phyloP scores from a whole-genome alignment of 1,139 yeast species.

The Sporopachydermia cereana region DNA sequence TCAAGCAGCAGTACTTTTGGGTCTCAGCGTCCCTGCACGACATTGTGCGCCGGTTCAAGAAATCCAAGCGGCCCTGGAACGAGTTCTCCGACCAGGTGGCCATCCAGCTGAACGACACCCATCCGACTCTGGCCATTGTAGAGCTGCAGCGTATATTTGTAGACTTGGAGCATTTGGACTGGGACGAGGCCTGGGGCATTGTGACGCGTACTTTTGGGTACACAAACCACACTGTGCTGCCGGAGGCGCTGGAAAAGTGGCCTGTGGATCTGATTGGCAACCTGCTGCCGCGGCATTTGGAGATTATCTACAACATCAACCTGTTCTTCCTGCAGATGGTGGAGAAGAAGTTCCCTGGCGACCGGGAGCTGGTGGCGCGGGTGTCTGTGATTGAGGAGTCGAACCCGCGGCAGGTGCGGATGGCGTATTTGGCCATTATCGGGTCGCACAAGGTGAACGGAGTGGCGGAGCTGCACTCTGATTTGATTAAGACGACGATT shows the following conservation, averaged over 20 bases:
- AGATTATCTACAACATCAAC: conserved; percentile 81
- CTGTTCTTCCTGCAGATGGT: conserved; percentile 67
- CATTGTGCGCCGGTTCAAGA: conserved; percentile 82
- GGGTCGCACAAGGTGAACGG: conserved; percentile 94
- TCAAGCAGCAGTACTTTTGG: conserved; percentile 96
- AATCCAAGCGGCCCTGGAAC: conserved; percentile 65
- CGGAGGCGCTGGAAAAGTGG: conserved; percentile 84
- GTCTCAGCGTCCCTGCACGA: conserved; percentile 90
- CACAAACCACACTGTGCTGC: conserved; percentile 91
- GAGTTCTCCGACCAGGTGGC: conserved; percentile 82
- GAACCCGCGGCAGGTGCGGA: conserved; percentile 68
- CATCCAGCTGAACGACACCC: conserved; percentile 90
- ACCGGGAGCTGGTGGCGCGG: conserved; percentile 47
- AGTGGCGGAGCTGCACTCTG: conserved; percentile 92
- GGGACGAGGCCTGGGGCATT: conserved; percentile 82
- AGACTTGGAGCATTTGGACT: conserved; percentile 68
- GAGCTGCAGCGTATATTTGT: conserved; percentile 81
- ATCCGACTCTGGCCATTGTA: conserved; percentile 85
- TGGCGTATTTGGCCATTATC: conserved; percentile 85
- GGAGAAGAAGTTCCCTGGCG: conserved; percentile 60
- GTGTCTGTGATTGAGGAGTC: conserved; percentile 84
- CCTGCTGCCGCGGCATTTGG: conserved; percentile 83
- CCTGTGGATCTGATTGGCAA: conserved; percentile 71
- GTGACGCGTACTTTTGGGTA: conserved; percentile 78
- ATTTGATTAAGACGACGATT: conserved; percentile 77